Percentiles rank a stretch among this genome's conserved stretches.
These are phyloP conservation scores for Kalmusia sp. DNA, from an alignment of 2,329 filamentous ascomycete species.

Conservation along the genomic window DNA sequence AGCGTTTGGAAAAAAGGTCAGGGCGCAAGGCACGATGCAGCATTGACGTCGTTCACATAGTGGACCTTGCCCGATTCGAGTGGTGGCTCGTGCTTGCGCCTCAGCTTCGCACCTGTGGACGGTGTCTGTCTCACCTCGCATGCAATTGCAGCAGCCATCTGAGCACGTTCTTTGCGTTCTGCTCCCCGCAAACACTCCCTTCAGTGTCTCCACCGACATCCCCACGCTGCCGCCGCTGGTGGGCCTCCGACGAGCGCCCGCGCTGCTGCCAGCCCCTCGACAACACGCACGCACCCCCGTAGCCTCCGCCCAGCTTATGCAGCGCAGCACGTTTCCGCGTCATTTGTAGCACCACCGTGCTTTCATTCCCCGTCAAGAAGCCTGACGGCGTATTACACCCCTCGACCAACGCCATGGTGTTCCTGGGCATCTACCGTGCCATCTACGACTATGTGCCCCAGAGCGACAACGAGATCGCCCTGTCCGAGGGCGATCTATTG, in stretches of 20 bases:
- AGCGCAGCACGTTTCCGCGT: slow-evolving; percentile 23
- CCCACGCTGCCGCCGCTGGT: slow-evolving; percentile 5
- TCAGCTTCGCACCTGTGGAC: slow-evolving; percentile 15
- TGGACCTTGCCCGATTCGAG: slow-evolving; percentile 10
- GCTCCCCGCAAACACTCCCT: slow-evolving; percentile 3
- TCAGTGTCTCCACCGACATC: background rate
- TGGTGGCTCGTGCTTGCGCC: slow-evolving; percentile 23
- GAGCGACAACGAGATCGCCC: slow-evolving; percentile 82
- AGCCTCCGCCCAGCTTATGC: slow-evolving; percentile 38
- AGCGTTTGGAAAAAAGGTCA: background rate
- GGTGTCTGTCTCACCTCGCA: slow-evolving; percentile 18
- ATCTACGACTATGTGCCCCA: slow-evolving; percentile 93
- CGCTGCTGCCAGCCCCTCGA: slow-evolving; percentile 32
- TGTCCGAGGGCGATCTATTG: slow-evolving; percentile 85
- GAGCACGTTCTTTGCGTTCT: slow-evolving; percentile 8
- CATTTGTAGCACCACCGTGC: slow-evolving; percentile 22
- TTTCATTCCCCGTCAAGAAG: slow-evolving; percentile 3
- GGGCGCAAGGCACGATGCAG: slow-evolving; percentile 14
- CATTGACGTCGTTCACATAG: slow-evolving; percentile 14
- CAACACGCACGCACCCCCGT: slow-evolving; percentile 25
- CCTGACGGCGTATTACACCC: slow-evolving; percentile 18
- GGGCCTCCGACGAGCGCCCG: slow-evolving; percentile 4
- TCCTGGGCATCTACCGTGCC: slow-evolving; percentile 88
- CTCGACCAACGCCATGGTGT: slow-evolving; percentile 70
- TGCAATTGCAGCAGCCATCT: slow-evolving; percentile 15